A percentile compares a stretch with the other conserved stretches of the same genome.
Conservation (phyloP, 108 stramenopile species). For the Schizochytrium sp. region DNA sequence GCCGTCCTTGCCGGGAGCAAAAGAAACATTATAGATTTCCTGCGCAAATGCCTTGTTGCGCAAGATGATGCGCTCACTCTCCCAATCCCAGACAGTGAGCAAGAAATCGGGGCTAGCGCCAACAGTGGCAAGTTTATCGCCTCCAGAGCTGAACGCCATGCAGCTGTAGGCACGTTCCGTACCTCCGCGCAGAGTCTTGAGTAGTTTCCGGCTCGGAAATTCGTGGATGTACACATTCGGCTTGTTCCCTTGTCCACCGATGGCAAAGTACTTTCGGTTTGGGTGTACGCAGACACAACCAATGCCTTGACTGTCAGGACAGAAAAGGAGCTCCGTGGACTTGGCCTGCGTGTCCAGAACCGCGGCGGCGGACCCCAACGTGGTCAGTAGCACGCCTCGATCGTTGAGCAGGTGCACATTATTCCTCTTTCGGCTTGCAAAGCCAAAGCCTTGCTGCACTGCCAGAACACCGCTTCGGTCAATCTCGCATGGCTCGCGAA, state of each 20-base stretch:
- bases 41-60: constrained; percentile 57
- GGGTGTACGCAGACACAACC: constrained; percentile 22
- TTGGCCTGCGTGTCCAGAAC: constrained; percentile 27
- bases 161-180: constrained; percentile 44
- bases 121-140: constrained; percentile 48
- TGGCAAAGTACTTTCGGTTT: constrained; percentile 23
- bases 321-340: constrained; percentile 27
- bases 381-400: neutral
- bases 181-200: constrained; percentile 35
- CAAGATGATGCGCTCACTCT: constrained; percentile 39
- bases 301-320: constrained; percentile 21
- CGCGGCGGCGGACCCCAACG: constrained; percentile 29
- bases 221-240: constrained; percentile 34
- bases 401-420: constrained; percentile 15
- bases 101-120: constrained; percentile 48
- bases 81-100: constrained; percentile 61
- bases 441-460: constrained; percentile 5
- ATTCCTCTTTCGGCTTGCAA: neutral
- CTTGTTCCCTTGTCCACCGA: constrained; percentile 24
- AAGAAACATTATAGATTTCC: constrained; percentile 45
- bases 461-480: neutral
- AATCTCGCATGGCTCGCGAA: neutral
- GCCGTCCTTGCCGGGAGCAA: constrained; percentile 39
- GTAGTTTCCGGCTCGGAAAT: constrained; percentile 18
- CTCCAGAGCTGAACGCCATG: constrained; percentile 37